phyloP scores from a whole-genome alignment of 148 eudicot species.

The Spergularia marina region DNA sequence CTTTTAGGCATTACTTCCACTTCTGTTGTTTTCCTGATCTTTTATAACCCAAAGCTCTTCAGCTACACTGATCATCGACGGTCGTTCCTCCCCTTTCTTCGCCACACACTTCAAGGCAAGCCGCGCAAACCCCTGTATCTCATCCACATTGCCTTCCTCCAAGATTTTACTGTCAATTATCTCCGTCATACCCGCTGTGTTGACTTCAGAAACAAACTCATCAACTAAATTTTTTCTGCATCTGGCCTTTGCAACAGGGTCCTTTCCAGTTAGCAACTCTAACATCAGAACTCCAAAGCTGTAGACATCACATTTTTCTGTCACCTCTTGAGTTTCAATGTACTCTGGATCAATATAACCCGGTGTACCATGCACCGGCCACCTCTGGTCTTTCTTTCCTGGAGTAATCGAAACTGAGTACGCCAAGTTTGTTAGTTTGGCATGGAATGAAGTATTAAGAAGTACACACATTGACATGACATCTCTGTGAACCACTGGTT shows the following conservation, averaged over 20 bases:
- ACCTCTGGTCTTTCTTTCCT: slow-evolving; percentile 4
- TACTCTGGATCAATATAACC: slow-evolving; percentile 37
- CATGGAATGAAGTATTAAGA: slow-evolving; percentile 19
- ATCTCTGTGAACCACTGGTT: slow-evolving; percentile 32
- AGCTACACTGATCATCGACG: slow-evolving; percentile 30
- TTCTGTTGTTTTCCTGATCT: not conserved
- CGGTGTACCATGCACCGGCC: slow-evolving; percentile 23
- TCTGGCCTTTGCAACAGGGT: slow-evolving; percentile 4
- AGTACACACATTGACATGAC: slow-evolving; percentile 25
- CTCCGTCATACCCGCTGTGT: slow-evolving; percentile 1
- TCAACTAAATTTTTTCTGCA: slow-evolving; percentile 22
- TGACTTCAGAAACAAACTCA: slow-evolving; percentile 20
- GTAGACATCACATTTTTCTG: slow-evolving; percentile 33
- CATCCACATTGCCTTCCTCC: slow-evolving; percentile 10
- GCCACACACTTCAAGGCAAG: slow-evolving; percentile 27
- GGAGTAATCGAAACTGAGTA: slow-evolving; percentile 19
- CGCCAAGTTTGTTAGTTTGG: slow-evolving; percentile 26
- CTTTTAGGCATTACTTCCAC: too few species aligned
- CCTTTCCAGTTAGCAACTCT: slow-evolving; percentile 21
- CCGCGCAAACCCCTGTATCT: slow-evolving; percentile 13
- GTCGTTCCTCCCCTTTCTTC: slow-evolving; percentile 26
- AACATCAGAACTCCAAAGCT: slow-evolving; percentile 28
- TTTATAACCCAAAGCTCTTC: slow-evolving; percentile 15
- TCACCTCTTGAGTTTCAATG: slow-evolving; percentile 9
- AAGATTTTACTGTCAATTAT: slow-evolving; percentile 23